Evolutionary conservation across 176 grass and related monocot species (phyloP), one percentile per base, ranked within the genome.

Genomic region (Thalia dealbata): DNA sequence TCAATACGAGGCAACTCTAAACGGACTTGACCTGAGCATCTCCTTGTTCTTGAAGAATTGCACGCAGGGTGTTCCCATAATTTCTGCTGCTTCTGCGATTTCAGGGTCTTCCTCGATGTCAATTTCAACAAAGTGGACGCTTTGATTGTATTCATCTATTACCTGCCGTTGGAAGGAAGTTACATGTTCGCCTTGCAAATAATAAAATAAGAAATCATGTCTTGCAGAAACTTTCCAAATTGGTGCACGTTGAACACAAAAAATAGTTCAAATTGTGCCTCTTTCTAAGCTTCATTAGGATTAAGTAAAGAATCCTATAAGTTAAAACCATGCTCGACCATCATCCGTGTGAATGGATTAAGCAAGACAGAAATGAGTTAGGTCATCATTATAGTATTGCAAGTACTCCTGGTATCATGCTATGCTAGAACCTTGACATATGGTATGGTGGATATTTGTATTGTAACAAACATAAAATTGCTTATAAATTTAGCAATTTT

Each of bases 11-110:
- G 15, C 59, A 13, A 29, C 10, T 11, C 50, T 13, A 19, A 77
- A 64, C 72, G 23, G 70, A 78, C 56, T 81, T 76, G 62, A 99
- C 95, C 90, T 99, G 79, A 99, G 52, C 87, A 99, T 99, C 80
- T 99, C 90, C 90, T 99, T 99, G 64, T 99, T 93, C 75, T 99
- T 91, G 76, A 99, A 99, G 51, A 99, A 99, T 71, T 99, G 95
- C 71, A 99, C 87, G 72, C 90, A 99, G 62, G 95, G 95, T 79
- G 95, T 99, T 81, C 95, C 90, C 95, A 99, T 99, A 82, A 99
- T 99, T 80, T 77, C 95, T 70, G 90, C 95, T 66, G 95, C 95
- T 84, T 99, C 95, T 70, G 90, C 95, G 83, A 99, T 91, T 86
- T 99, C 95, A 54, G 81, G 90, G 58, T 99, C 95, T 81, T 99